Evolutionary conservation across 2,329 filamentous ascomycete genomes (phyloP), one percentile per base, ranked within the genome.

Genomic region (Pestalotiopsis fici): DNA sequence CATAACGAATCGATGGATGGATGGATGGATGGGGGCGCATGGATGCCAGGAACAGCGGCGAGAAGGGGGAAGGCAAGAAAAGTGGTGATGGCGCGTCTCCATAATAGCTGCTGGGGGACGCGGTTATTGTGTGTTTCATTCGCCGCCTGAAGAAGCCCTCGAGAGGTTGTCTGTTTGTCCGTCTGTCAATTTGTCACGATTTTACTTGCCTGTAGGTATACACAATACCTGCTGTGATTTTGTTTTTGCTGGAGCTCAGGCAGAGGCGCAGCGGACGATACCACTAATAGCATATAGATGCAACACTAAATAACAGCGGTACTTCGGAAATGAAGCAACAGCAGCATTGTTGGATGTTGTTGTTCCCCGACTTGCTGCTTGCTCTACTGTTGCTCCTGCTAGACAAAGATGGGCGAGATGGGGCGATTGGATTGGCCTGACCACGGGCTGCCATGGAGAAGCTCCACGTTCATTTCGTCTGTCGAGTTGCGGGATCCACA

Each of bases 231-330:
- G 13, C 15, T 27, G 55, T 59, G 50, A 27, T 57, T 6, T 39
- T n/a, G n/a, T n/a, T n/a, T 39, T 37, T 60, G 59, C 25, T 35
- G 59, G 25, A 13, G 11, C 25, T 39, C 31, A 50, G 15, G 31
- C 6, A 23, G 61, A 55, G 61, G 61, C 61, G 61, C 61, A 64
- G 61, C 61, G 23, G 15, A 50, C 43, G 43, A 21, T 50, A 50
- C 6, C 43, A 50, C 21, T 50, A 11, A 50, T 50, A 64, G 39
- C 3, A 35, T 43, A 43, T 64, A 54, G 61, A 64, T 64, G 61
- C 61, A 35, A 55, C 61, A 63, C 35, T 64, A 64, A 50, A 50
- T 50, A 50, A 67, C 65, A 64, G 65, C 64, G 65, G 65, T 67
- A 67, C 65, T 54, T 55, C 66, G 61, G 66, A 67, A 56, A 67